Base-by-base conservation (phyloP, 2,329 filamentous ascomycete species). In the Fusarium sp. region DNA sequence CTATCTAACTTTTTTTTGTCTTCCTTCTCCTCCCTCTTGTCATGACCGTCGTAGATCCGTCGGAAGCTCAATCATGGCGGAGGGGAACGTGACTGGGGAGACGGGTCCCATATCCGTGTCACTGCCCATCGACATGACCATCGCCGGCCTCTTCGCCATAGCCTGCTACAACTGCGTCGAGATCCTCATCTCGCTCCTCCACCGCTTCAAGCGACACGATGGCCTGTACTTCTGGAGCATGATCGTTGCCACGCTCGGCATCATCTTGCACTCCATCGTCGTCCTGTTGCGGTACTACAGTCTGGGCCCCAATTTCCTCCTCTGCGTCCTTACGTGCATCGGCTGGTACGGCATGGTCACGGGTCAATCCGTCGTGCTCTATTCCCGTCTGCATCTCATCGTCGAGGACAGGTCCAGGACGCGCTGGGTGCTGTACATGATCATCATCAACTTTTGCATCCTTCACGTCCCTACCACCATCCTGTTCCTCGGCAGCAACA, bases 291-390 rank as follows among this genome's bases (percentile, higher is more conserved):
- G 61, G 8, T 65, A 65, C 46, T 65, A 65, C 53, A 57, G 52
- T 38, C 6, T 65, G 37, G 61, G 61, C 2, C 61, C 61, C 1
- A 65, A 65, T 29, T 63, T 65, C 23, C 31, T 53, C 9, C 53
- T 65, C 15, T 65, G 48, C n/a, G 61, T 65, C 2, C 45, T 65
- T 31, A 65, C 61, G 0, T 65, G 61, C 15, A 13, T 65, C 6
- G 61, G 61, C n/a, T 65, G 61, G 61, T 65, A 65, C 46, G 61
- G 61, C 4, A 65, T 65, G 61, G 61, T 65, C 11, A 65, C 61
- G 0, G 61, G 61, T 2, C 61, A 65, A 48, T 65, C 61, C 11
- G 53, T 65, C 13, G 61, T 65, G 11, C 53, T 65, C 4, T 65
- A 65, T 23, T 65, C 61, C 6, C 46, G 61, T 0, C 53, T 65